Evolutionary conservation across 2,329 filamentous ascomycete genomes (phyloP).

Genomic region (Apiospora pterosperma): DNA sequence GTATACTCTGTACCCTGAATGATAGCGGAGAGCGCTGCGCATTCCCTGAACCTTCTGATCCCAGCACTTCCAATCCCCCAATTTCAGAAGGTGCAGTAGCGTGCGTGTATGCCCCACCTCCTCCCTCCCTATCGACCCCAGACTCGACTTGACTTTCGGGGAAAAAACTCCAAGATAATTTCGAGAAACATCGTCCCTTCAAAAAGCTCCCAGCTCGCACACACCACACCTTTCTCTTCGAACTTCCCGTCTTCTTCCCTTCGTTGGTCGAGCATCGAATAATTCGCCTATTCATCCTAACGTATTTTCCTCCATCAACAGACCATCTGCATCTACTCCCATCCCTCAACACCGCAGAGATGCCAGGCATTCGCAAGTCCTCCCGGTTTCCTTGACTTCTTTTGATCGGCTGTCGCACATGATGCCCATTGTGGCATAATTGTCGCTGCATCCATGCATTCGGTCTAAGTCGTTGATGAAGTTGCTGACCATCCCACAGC

Average conservation of each 20-base stretch:
- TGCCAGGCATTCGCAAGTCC: constrained; percentile 52
- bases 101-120: neutral
- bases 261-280: neutral
- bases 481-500: constrained; percentile 30
- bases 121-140: constrained; percentile 3
- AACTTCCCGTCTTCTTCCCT: neutral
- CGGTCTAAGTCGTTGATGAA: constrained; percentile 12
- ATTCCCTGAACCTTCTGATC: constrained; percentile 1
- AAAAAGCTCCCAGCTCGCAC: neutral
- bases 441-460: neutral
- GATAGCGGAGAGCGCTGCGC: neutral
- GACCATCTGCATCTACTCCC: constrained; percentile 7
- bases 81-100: constrained; percentile 4
- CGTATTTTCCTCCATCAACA: neutral
- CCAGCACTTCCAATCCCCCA: constrained; percentile 2
- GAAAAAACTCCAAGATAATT: neutral
- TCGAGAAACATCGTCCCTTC: neutral
- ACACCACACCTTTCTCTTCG: neutral
- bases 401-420: constrained; percentile 4
- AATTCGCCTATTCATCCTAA: neutral
- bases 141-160: neutral
- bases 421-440: neutral
- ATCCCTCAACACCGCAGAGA: constrained; percentile 30
- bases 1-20: neutral
- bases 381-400: constrained; percentile 6